Evolutionary conservation across 352 stramenopile genomes (phyloP).

Genomic region (Pythium scleroteichum): DNA sequence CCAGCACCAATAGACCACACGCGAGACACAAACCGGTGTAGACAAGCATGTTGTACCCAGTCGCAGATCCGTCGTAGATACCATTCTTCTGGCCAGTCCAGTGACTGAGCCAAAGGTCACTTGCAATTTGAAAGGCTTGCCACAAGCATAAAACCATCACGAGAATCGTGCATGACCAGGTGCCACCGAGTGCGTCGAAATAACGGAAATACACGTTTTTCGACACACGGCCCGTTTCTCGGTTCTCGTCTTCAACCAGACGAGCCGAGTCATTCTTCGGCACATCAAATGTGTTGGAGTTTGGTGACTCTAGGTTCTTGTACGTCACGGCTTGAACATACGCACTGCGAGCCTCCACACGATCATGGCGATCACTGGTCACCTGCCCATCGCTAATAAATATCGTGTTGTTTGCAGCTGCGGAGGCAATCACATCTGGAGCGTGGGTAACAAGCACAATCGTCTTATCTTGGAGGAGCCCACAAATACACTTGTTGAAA

Average conservation of each 20-base stretch:
- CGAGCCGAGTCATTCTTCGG: constrained; percentile 3
- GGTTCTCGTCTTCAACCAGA: constrained; percentile 44
- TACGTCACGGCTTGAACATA: background rate
- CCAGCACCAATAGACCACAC: constrained; percentile 32
- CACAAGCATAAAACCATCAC: constrained; percentile 24
- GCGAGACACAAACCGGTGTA: constrained; percentile 26
- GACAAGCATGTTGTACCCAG: constrained; percentile 25
- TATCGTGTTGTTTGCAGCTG: constrained; percentile 3
- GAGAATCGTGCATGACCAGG: constrained; percentile 19
- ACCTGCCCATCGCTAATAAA: background rate
- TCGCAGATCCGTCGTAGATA: constrained; percentile 24
- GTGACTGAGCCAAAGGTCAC: constrained; percentile 27
- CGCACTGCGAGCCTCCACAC: background rate
- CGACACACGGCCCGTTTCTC: constrained; percentile 40
- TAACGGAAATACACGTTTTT: constrained; percentile 38
- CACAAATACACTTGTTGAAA: constrained; percentile 66
- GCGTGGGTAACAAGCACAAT: constrained; percentile 15
- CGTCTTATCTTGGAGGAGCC: constrained; percentile 22
- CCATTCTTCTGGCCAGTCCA: constrained; percentile 39
- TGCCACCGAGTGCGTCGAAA: constrained; percentile 37
- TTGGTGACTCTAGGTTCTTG: background rate
- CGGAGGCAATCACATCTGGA: constrained; percentile 19
- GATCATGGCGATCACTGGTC: background rate
- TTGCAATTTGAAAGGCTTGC: constrained; percentile 34
- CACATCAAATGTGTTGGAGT: background rate